phyloP scores from a whole-genome alignment of 805 yeast species.

The Spathaspora sp. region DNA sequence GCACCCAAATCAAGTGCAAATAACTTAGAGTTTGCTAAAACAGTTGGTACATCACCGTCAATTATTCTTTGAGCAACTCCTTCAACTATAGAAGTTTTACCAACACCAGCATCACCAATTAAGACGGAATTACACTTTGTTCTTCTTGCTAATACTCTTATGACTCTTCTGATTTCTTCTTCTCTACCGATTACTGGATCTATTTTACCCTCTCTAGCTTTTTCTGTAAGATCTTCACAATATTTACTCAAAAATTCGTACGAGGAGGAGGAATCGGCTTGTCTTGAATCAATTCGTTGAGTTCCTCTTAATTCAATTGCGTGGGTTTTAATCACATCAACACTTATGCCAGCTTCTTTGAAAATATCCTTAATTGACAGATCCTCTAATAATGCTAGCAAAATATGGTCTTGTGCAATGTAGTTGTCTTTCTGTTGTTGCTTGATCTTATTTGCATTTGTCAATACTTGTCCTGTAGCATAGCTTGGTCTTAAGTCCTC shows the following conservation, averaged over 20 bases:
- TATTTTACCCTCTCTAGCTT: conserved; percentile 88
- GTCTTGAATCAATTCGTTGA: conserved; percentile 87
- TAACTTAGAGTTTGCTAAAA: conserved; percentile 74
- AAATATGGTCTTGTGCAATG: conserved; percentile 90
- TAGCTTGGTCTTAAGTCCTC: conserved; percentile 71
- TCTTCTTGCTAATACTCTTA: conserved; percentile 93
- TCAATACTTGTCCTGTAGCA: conserved; percentile 71
- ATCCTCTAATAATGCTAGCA: conserved; percentile 83
- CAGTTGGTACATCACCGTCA: conserved; percentile 91
- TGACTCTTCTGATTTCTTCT: conserved; percentile 94
- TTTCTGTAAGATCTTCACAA: conserved; percentile 90
- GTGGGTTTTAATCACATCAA: conserved; percentile 73
- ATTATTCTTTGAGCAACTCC: conserved; percentile 97
- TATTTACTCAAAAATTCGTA: conserved; percentile 84
- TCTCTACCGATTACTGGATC: conserved; percentile 99
- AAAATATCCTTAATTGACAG: conserved; percentile 63
- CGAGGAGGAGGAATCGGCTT: conserved; percentile 84
- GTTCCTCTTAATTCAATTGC: conserved; percentile 80
- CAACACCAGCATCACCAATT: conserved; percentile 99
- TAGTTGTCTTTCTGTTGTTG: conserved; percentile 86
- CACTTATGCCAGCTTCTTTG: conserved; percentile 65
- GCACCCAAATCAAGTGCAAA: conserved; percentile 94
- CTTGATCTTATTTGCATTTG: conserved; percentile 73
- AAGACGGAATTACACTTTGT: conserved; percentile 95
- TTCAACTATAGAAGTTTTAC: conserved; percentile 96